Base-by-base conservation (phyloP, 2,329 filamentous ascomycete genomes). In the Nemania serpens region DNA sequence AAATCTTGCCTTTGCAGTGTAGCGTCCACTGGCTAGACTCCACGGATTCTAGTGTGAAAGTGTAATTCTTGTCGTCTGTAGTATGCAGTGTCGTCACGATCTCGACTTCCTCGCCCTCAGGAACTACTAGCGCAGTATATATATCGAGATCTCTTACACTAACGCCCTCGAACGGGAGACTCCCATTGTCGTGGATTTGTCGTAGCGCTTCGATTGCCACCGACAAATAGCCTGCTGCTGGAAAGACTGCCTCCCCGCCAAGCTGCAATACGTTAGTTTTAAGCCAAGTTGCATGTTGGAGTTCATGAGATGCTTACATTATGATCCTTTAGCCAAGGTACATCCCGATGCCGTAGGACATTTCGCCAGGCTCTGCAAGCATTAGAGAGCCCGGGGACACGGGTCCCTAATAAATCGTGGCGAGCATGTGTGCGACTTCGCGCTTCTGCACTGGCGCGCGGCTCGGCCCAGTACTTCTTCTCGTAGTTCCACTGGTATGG, bases 311-410 rank as follows among this genome's bases (percentile, higher is more conserved):
- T 47, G 25, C 57, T 61, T 66, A 63, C 62, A 39, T 46, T 65
- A 37, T 80, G 77, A 43, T 79, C 72, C 3, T 62, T 57, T 5
- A 79, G 58, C 78, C 77, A 79, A 5, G 73, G 67, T 9, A 75
- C 33, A 54, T 77, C 74, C 1, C 69, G 67, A 10, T 73, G 53
- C 3, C 70, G 66, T 0, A 79, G 65, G 3, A 77, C 53, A 52
- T 77, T 78, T 9, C 74, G 68, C 74, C 75, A 81, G 1, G 55
- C 43, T 0, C 48, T 54, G 17, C 22, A 39, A 15, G 41, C 37
- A 5, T 58, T 50, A 1, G 59, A 63, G 22, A 63, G 48, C 7
- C 62, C 66, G 1, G 51, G 13, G 0, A 64, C 39, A n/a, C 56
- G 58, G 2, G 41, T 55, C 9, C 61, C 58, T 4, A 64, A 54